Evolutionary conservation across 768 basidiomycete species (phyloP).

Genomic region (Epithele typhae): DNA sequence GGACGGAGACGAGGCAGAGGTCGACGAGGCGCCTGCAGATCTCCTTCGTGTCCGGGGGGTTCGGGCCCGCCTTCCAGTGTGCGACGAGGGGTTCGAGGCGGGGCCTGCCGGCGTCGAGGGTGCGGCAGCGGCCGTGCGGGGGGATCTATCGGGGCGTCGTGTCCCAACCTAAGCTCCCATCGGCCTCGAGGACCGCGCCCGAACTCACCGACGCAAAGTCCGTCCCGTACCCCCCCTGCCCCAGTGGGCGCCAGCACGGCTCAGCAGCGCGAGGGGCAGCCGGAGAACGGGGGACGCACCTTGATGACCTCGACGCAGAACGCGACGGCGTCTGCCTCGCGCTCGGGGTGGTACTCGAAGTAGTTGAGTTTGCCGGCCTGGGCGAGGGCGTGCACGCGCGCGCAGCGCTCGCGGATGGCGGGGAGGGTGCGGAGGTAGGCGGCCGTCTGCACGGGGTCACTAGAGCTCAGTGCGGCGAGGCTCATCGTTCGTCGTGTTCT

Average conservation of each 20-base stretch:
- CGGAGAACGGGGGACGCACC: too few relatives aligned
- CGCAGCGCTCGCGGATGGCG: slow-evolving; percentile 85
- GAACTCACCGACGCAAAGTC: slow-evolving; percentile 56
- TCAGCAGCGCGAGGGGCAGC: too few relatives aligned
- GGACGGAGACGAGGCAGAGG: slow-evolving; percentile 84
- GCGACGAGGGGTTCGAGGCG: slow-evolving; percentile 60
- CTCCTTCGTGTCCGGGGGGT: slow-evolving; percentile 48
- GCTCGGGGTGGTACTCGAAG: slow-evolving; percentile 81
- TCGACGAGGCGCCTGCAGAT: slow-evolving; percentile 76
- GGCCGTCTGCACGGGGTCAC: slow-evolving; percentile 4
- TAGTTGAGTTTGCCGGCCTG: slow-evolving; percentile 71
- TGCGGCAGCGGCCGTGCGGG: slow-evolving; percentile 88
- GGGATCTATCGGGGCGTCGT: slow-evolving; percentile 54
- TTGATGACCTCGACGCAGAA: slow-evolving; percentile 79
- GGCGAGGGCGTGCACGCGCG: slow-evolving; percentile 74
- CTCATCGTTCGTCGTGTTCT: too few relatives aligned
- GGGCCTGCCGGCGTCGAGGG: slow-evolving; percentile 66
- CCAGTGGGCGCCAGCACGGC: too few relatives aligned
- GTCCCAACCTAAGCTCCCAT: background rate
- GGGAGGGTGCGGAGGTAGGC: slow-evolving; percentile 80
- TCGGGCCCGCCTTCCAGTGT: slow-evolving; percentile 45
- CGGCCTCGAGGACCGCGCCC: background rate
- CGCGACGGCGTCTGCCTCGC: slow-evolving; percentile 60
- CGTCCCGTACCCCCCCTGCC: slow-evolving; percentile 75
- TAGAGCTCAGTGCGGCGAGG: slow-evolving; percentile 2